Evolutionary conservation across 306 rosid species (phyloP), one percentile per base, ranked within the genome.

Genomic region (Astragalus membranaceus): DNA sequence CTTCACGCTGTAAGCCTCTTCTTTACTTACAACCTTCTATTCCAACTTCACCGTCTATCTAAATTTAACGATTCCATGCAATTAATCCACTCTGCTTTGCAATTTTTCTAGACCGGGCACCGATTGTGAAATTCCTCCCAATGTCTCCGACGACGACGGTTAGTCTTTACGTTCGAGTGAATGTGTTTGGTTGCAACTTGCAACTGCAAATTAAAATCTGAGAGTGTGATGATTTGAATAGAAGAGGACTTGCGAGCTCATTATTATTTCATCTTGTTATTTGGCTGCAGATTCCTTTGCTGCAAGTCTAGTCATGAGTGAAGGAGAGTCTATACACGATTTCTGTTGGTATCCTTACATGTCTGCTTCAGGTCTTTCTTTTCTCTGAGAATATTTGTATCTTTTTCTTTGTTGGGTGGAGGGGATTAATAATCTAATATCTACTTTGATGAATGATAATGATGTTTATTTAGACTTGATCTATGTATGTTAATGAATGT

Each of bases 331-430:
- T 23, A 81, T 90, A 16, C 93, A 94, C 57, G 98, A 94, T 78
- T 94, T 79, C 71, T 88, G 97, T 80, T 94, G 98, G 98, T 94
- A 94, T 66, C 98, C 98, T 14, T 94, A 85, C 84, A 94, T 94
- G 98, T 87, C 97, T 76, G 85, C 90, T 20, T 81, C 96, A 87
- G 98, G 98, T 91, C 4, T 11, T 77, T 77, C 53, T 53, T 36
- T 75, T 10, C 14, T 49, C 23, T 14, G 1, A 6, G 2, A 30
- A 29, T n/a, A 67, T 32, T 16, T 32, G 20, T 41, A 15, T 64
- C 5, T 8, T 8, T 30, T 50, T 41, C 11, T 23, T 7, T 32
- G 30, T 17, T 55, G 23, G 41, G 23, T 63, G 37, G 51, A 63
- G 20, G 43, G 12, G 29, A 4, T 53, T 26, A 10, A n/a, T n/a